A percentile compares a stretch with the other conserved stretches of the same genome.
These are phyloP conservation scores for Colletotrichum australisinense DNA, from an alignment of 2,329 filamentous ascomycete species.

Conservation along the genomic window DNA sequence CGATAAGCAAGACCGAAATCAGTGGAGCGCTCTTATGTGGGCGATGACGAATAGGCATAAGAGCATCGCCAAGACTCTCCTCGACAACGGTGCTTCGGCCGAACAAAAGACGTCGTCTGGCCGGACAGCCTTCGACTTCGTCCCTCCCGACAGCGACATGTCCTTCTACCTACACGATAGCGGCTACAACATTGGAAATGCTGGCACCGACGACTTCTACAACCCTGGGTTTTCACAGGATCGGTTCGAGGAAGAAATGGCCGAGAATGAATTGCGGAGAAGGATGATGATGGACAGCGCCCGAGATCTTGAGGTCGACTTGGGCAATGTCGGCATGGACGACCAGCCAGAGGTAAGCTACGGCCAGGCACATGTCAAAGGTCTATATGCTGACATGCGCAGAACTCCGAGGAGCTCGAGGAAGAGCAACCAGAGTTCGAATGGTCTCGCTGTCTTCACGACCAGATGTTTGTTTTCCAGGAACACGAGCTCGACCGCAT, in stretches of 20 bases:
- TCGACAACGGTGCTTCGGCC: constrained; percentile 94
- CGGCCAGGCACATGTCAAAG: constrained; percentile 23
- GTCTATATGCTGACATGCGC: constrained; percentile 39
- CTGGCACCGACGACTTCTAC: constrained; percentile 91
- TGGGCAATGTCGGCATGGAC: constrained; percentile 95
- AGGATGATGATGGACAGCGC: constrained; percentile 99
- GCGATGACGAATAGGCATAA: constrained; percentile 99
- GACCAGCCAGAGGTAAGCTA: constrained; percentile 86
- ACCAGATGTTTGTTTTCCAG: constrained; percentile 99
- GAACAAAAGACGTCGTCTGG: constrained; percentile 96
- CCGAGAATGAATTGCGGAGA: constrained; percentile 93
- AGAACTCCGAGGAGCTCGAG: constrained; percentile 76
- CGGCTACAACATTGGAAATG: constrained; percentile 88
- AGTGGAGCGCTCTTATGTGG: constrained; percentile 99
- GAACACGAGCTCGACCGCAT: constrained; percentile 92
- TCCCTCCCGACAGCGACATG: constrained; percentile 94
- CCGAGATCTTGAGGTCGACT: constrained; percentile 93
- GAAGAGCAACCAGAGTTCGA: constrained; percentile 95
- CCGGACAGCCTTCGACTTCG: constrained; percentile 94
- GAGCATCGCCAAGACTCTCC: constrained; percentile 89
- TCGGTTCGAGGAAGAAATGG: constrained; percentile 95
- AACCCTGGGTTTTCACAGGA: constrained; percentile 92
- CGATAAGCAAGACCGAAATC: constrained; percentile 93
- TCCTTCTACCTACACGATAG: constrained; percentile 95
- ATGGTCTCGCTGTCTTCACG: constrained; percentile 92